phyloP scores from a whole-genome alignment of 768 basidiomycete genomes.

The Mycena vitilis region DNA sequence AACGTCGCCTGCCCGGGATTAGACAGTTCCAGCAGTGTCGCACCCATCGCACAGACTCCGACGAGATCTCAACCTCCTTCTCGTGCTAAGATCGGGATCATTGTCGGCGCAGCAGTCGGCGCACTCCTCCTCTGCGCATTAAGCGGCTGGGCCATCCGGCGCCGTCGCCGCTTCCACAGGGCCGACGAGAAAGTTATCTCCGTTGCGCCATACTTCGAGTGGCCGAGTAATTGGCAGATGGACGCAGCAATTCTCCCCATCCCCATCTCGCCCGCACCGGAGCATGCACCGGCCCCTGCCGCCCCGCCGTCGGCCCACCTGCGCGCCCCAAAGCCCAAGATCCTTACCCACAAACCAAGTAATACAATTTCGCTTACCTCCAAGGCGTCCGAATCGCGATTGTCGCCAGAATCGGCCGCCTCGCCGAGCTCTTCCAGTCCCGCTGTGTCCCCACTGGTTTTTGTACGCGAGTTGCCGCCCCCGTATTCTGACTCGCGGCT shows the following conservation, averaged over 20 bases:
- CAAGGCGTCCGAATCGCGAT: not conserved
- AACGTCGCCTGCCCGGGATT: conserved; percentile 10
- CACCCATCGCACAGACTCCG: not conserved
- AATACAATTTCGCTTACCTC: not conserved
- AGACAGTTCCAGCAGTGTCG: not conserved
- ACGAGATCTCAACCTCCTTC: not conserved
- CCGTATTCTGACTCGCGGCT: too few relatives aligned
- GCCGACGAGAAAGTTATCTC: too few relatives aligned
- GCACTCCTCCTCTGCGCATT: conserved; percentile 5
- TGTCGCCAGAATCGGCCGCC: not conserved
- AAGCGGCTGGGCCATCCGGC: not conserved
- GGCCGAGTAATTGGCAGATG: not conserved
- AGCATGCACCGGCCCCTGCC: too few relatives aligned
- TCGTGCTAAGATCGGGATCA: conserved; percentile 1
- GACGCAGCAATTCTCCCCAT: too few relatives aligned
- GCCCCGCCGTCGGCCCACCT: too few relatives aligned
- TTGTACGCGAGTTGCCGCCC: too few relatives aligned
- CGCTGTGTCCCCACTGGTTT: too few relatives aligned
- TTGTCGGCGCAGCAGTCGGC: not conserved
- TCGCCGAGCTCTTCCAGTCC: not conserved
- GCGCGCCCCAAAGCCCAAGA: not conserved
- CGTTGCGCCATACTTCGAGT: not conserved
- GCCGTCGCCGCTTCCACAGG: not conserved
- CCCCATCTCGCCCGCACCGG: not conserved
- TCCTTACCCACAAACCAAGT: not conserved